Evolutionary conservation across 805 yeast genomes (phyloP).

Genomic region (Cyberlindnera xylosilytica): DNA sequence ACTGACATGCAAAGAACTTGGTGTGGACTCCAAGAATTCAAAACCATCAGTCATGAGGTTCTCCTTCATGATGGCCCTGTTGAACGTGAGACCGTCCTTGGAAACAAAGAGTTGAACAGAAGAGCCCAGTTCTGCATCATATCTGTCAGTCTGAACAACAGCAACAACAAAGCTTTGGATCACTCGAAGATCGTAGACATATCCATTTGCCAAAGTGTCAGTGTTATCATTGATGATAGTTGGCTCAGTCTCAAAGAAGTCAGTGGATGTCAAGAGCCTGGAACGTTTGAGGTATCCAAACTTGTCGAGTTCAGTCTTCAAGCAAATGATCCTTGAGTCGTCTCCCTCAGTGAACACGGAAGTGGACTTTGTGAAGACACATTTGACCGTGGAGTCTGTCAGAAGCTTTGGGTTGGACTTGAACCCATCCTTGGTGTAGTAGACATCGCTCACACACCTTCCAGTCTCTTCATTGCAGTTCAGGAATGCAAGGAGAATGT

Average conservation of each 20-base stretch:
- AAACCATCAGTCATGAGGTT: constrained; percentile 22
- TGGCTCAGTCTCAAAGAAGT: constrained; percentile 39
- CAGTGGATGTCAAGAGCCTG: constrained; percentile 33
- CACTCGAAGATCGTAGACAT: constrained; percentile 31
- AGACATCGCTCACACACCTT: constrained; percentile 35
- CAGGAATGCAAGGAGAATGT: constrained; percentile 34
- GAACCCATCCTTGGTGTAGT: constrained; percentile 46
- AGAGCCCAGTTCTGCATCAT: constrained; percentile 22
- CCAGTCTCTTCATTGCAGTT: constrained; percentile 16
- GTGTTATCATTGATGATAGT: constrained; percentile 31
- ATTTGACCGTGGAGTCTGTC: constrained; percentile 28
- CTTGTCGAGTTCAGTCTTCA: constrained; percentile 39
- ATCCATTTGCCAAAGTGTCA: constrained; percentile 26
- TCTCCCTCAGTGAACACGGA: constrained; percentile 25
- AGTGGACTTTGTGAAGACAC: constrained; percentile 30
- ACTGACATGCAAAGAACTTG: constrained; percentile 39
- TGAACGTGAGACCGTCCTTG: constrained; percentile 32
- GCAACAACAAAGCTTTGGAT: constrained; percentile 35
- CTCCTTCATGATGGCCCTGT: constrained; percentile 31
- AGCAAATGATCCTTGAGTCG: constrained; percentile 36
- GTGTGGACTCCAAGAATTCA: constrained; percentile 35
- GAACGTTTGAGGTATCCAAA: constrained; percentile 33
- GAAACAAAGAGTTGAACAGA: constrained; percentile 28
- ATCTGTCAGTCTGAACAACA: constrained; percentile 23
- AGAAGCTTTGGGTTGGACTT: constrained; percentile 29